Evolutionary conservation across 192 early-diverging fungal species (phyloP).

Genomic region (Dissophora ornata): DNA sequence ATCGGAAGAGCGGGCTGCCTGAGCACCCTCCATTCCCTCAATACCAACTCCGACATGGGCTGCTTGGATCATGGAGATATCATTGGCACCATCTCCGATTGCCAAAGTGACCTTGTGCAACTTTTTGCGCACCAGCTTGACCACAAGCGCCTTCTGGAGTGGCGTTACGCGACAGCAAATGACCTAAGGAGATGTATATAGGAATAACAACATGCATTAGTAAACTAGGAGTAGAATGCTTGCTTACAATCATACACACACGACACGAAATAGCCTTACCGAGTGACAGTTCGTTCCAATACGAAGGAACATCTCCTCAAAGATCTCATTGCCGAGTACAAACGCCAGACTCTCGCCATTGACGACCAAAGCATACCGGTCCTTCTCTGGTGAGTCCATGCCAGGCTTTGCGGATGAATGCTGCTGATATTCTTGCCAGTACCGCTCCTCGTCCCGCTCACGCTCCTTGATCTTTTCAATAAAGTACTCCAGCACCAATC

Average conservation of each 20-base stretch:
- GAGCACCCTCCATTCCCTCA: conserved; percentile 92
- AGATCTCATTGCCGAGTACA: conserved; percentile 85
- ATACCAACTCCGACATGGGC: conserved; percentile 97
- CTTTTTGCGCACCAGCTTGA: conserved; percentile 93
- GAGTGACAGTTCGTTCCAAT: conserved; percentile 75
- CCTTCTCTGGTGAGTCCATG: conserved; percentile 25
- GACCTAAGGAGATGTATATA: conserved; percentile 57
- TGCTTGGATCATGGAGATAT: conserved; percentile 98
- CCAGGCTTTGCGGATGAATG: conserved; percentile 2
- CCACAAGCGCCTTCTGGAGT: conserved; percentile 94
- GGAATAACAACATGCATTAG: neutral
- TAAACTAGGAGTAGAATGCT: no score
- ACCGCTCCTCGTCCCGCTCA: conserved; percentile 40
- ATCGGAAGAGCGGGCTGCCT: conserved; percentile 93
- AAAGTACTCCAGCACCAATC: conserved; percentile 83
- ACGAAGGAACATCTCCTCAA: conserved; percentile 71
- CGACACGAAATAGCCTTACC: conserved; percentile 60
- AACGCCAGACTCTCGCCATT: conserved; percentile 91
- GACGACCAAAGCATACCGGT: conserved; percentile 86
- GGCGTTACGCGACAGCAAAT: conserved; percentile 99
- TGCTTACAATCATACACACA: no score
- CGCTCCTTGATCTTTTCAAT: conserved; percentile 52
- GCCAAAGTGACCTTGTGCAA: conserved; percentile 87
- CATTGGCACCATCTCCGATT: conserved; percentile 98
- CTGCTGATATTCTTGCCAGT: conserved; percentile 39